A percentile compares a stretch with the other conserved stretches of the same genome.
phyloP scores from a whole-genome alignment of 1,139 yeast species.

The Nakaseomyces sp. region DNA sequence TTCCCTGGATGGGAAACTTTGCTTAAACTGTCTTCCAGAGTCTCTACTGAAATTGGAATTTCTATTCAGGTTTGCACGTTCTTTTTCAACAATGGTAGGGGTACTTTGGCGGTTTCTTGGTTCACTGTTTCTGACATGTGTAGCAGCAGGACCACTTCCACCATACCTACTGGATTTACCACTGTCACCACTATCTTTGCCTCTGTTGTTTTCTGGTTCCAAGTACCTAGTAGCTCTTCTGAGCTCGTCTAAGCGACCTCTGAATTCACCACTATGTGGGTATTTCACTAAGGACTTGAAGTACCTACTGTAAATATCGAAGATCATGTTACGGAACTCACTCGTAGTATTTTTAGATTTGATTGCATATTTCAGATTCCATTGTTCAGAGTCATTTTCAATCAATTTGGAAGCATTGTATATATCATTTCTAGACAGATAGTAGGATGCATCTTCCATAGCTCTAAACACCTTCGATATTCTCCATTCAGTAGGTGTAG shows the following conservation, averaged over 20 bases:
- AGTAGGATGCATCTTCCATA: slow-evolving; percentile 17
- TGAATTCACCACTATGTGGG: slow-evolving; percentile 14
- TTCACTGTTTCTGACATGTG: slow-evolving; percentile 7
- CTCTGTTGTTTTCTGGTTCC: slow-evolving; percentile 3
- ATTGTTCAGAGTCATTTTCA: slow-evolving; percentile 12
- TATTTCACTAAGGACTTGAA: slow-evolving; percentile 14
- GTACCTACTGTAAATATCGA: slow-evolving; percentile 13
- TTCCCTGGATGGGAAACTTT: neutral
- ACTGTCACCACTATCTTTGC: slow-evolving; percentile 9
- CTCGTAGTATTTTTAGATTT: slow-evolving; percentile 10
- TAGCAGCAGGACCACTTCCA: slow-evolving; percentile 8
- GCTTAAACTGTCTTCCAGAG: neutral
- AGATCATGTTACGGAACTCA: slow-evolving; percentile 13
- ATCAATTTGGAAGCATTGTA: slow-evolving; percentile 13
- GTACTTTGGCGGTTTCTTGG: neutral
- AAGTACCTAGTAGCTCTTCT: slow-evolving; percentile 9
- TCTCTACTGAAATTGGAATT: neutral
- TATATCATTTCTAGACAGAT: slow-evolving; percentile 15
- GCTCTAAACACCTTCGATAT: slow-evolving; percentile 16
- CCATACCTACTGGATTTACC: slow-evolving; percentile 9
- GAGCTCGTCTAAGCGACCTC: slow-evolving; percentile 10
- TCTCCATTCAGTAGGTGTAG: neutral
- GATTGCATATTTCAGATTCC: slow-evolving; percentile 8
- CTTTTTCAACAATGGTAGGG: neutral
- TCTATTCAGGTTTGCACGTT: neutral